Evolutionary conservation across 1,284 basidiomycete genomes (phyloP), one percentile per base, ranked within the genome.

Genomic region (Puccinia polysora): DNA sequence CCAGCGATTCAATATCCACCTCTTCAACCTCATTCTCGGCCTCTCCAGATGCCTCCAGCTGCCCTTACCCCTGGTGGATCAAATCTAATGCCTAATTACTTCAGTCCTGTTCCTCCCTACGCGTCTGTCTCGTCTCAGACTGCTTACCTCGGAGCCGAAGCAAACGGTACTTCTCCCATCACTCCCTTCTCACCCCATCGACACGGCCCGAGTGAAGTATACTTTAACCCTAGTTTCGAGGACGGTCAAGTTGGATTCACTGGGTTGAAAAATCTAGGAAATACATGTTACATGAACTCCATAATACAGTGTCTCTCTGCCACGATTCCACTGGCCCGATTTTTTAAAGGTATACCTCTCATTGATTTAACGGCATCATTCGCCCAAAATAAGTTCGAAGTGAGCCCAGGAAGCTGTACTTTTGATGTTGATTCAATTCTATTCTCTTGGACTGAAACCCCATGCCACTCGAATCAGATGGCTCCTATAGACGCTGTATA

Each of bases 271-370:
- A 98, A 98, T 80, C 80, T 98, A 74, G 96, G 95, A 38, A 97
- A 98, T 80, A 98, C 96, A 0, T 98, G 95, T 81, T 98, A 97
- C 80, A 97, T 98, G 93, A 98, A 97, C 80, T 90, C 94, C 34
- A 94, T 93, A 3, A 86, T 98, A 25, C 95, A 98, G 81, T 98
- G 95, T 80, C 82, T 98, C 77, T 91, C 87, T 77, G 92, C 91
- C 0, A 94, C 93, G 0, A 86, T 89, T 14, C 93, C 93, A 0
- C 92, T 97, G 80, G 86, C 92, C 40, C 84, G 87, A 62, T 96
- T 91, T 81, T 96, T 97, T 79, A 88, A 87, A 49, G 86, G 91
- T 91, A 77, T 52, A 82, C 75, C 34, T 80, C 77, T 63, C 47
- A 25, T 45, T 47, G 45, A 2, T 12, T n/a, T n/a, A n/a, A n/a